Percentiles rank a stretch among this genome's conserved stretches.
Evolutionary conservation across 2,329 filamentous ascomycete species (phyloP).

Genomic region (Cryphonectria naterciae): DNA sequence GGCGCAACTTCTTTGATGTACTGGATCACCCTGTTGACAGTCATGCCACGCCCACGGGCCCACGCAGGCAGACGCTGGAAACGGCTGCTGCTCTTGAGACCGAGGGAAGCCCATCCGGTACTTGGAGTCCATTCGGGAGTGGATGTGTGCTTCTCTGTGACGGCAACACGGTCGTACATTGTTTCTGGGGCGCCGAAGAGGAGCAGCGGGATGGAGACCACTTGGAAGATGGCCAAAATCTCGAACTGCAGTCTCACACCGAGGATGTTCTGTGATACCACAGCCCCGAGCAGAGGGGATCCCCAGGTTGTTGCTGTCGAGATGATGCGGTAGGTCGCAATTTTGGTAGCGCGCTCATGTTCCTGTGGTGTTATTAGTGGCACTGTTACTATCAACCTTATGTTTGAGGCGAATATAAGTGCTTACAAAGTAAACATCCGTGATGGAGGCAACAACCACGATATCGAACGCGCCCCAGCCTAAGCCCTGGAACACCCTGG

Average conservation of each 20-base stretch:
- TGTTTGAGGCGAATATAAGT: not conserved
- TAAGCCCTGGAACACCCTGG: conserved; percentile 58
- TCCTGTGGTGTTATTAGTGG: conserved; percentile 42
- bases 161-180: conserved; percentile 49
- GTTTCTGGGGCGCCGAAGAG: conserved; percentile 57
- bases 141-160: conserved; percentile 32
- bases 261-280: conserved; percentile 45
- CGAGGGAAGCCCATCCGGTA: conserved; percentile 33
- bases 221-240: conserved; percentile 54
- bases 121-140: not conserved
- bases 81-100: conserved; percentile 28
- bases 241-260: conserved; percentile 55
- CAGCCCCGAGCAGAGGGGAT: conserved; percentile 56
- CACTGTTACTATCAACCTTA: conserved; percentile 31
- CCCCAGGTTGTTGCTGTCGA: conserved; percentile 56
- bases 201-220: conserved; percentile 51
- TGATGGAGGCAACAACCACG: conserved; percentile 55
- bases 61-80: conserved; percentile 33
- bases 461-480: conserved; percentile 64
- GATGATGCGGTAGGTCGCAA: conserved; percentile 51
- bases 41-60: conserved; percentile 38
- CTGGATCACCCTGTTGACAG: conserved; percentile 31
- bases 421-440: conserved; percentile 62
- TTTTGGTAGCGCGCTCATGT: conserved; percentile 53
- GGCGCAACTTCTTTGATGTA: conserved; percentile 46